Conservation (phyloP, 805 yeast species). For the Komagataella phaffii region DNA sequence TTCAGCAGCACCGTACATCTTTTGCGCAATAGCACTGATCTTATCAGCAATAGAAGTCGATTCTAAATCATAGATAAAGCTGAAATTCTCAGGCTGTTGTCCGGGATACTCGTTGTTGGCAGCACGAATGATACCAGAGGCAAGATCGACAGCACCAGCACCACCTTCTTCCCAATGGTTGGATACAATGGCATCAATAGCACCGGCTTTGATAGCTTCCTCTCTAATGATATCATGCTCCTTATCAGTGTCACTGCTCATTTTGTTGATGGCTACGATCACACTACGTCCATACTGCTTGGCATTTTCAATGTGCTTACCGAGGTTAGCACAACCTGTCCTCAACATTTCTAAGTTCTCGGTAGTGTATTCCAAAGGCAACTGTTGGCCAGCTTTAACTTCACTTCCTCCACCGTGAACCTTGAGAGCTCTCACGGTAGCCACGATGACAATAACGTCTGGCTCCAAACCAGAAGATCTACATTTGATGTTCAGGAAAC, state of each 20-base stretch:
- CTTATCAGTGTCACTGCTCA: constrained; percentile 67
- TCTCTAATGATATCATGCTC: constrained; percentile 72
- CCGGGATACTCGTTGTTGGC: constrained; percentile 28
- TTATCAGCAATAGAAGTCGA: constrained; percentile 63
- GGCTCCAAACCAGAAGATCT: constrained; percentile 82
- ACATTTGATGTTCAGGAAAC: constrained; percentile 92
- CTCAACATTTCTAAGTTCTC: constrained; percentile 73
- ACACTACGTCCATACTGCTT: constrained; percentile 81
- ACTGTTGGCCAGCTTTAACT: constrained; percentile 83
- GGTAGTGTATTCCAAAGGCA: constrained; percentile 68
- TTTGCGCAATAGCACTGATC: constrained; percentile 61
- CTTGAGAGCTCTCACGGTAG: constrained; percentile 93
- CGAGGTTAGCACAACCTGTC: constrained; percentile 76
- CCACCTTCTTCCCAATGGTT: constrained; percentile 98
- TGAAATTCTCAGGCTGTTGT: constrained; percentile 16
- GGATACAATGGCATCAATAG: constrained; percentile 78
- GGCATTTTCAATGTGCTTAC: constrained; percentile 82
- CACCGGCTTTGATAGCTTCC: constrained; percentile 85
- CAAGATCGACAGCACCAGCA: constrained; percentile 72
- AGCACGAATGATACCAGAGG: constrained; percentile 71
- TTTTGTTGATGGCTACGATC: constrained; percentile 85
- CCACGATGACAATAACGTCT: constrained; percentile 85
- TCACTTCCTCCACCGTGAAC: constrained; percentile 97
- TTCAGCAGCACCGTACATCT: constrained; percentile 87
- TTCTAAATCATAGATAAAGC: constrained; percentile 55